A percentile compares a stretch with the other conserved stretches of the same genome.
These are phyloP conservation scores for Elsinoe arachidis DNA, from an alignment of 2,329 filamentous ascomycete species.

Conservation along the genomic window DNA sequence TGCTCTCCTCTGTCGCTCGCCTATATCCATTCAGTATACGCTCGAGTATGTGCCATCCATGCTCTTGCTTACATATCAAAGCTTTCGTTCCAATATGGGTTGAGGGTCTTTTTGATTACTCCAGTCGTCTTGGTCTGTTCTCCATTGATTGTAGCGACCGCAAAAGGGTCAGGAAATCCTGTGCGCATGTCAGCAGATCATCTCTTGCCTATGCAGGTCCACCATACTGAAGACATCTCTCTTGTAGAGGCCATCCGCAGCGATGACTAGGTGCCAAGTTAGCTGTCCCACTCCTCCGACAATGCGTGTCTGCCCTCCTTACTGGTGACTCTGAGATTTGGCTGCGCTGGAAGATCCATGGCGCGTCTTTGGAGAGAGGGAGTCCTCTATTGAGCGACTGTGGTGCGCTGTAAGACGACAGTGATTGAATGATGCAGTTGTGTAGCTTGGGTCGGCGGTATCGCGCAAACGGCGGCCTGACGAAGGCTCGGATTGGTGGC, in stretches of 20 bases:
- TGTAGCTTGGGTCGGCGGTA: conserved; percentile 8
- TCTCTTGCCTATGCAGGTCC: conserved; percentile 31
- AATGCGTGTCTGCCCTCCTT: conserved; percentile 31
- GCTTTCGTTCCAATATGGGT: conserved; percentile 99
- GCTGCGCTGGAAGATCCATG: conserved; percentile 45
- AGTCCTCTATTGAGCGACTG: conserved; percentile 9
- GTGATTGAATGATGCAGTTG: neutral
- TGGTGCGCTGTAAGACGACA: conserved; percentile 8
- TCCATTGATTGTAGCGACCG: conserved; percentile 91
- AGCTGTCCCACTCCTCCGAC: conserved; percentile 4
- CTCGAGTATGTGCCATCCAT: neutral
- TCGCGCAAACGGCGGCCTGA: conserved; percentile 14
- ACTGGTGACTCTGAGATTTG: conserved; percentile 93
- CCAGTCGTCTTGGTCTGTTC: conserved; percentile 98
- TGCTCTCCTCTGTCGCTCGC: conserved; percentile 86
- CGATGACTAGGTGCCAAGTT: conserved; percentile 63
- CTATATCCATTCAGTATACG: conserved; percentile 40
- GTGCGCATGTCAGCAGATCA: conserved; percentile 25
- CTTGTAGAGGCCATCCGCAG: conserved; percentile 96
- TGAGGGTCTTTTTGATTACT: conserved; percentile 93
- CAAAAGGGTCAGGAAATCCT: conserved; percentile 98
- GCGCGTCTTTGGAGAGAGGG: neutral
- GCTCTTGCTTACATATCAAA: conserved; percentile 79
- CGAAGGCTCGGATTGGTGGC: conserved; percentile 10
- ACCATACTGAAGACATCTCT: conserved; percentile 89